A percentile compares a stretch with the other conserved stretches of the same genome.
Conservation (phyloP, 2,329 filamentous ascomycete genomes). For the Dactylellina sp. region DNA sequence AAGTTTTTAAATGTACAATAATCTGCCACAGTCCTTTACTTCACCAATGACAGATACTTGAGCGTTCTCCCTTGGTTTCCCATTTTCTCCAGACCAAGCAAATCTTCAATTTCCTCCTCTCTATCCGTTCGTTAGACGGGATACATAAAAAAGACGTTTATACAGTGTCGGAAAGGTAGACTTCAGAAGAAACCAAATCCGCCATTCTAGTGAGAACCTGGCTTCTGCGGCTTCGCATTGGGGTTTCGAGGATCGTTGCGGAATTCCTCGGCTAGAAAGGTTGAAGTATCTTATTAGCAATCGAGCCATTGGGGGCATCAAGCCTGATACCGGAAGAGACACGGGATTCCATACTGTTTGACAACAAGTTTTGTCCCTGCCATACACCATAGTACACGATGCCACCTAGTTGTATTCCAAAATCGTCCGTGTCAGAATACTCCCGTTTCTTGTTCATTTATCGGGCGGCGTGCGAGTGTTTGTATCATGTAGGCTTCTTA, state of each 20-base stretch:
- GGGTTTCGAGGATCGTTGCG: slow-evolving; percentile 97
- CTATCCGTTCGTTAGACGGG: neutral
- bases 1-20: slow-evolving; percentile 48
- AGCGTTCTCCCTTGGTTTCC: neutral
- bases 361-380: slow-evolving; percentile 80
- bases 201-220: slow-evolving; percentile 45
- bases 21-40: neutral
- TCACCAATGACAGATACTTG: slow-evolving; percentile 19
- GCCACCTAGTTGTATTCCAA: slow-evolving; percentile 71
- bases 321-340: too few relatives aligned
- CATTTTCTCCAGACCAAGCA: neutral
- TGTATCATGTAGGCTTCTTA: slow-evolving; percentile 70
- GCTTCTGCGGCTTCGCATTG: slow-evolving; percentile 63
- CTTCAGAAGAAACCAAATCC: slow-evolving; percentile 25
- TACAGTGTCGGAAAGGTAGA: slow-evolving; percentile 16
- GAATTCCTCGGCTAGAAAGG: slow-evolving; percentile 81
- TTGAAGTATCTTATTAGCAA: slow-evolving; percentile 60
- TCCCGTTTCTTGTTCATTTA: neutral
- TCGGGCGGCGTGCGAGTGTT: slow-evolving; percentile 20
- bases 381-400: slow-evolving; percentile 94
- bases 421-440: slow-evolving; percentile 36
- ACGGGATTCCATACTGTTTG: slow-evolving; percentile 76
- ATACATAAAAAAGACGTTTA: slow-evolving; percentile 6
- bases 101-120: neutral
- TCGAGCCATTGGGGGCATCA: too few relatives aligned